Evolutionary conservation across 345 rosid genomes (phyloP).

Genomic region (Noccaea caerulescens): DNA sequence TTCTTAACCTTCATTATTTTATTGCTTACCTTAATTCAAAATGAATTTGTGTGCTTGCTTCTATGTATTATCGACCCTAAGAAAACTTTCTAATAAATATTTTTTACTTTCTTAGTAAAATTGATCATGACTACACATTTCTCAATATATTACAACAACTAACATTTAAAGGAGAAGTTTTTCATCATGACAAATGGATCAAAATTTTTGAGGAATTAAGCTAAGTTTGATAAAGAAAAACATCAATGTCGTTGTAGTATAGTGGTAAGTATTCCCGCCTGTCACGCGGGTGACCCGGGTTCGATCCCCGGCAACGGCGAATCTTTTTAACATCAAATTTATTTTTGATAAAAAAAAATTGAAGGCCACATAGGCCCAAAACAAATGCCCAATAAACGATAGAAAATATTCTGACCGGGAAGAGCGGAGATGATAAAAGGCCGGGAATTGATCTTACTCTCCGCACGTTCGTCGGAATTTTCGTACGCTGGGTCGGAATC

Average conservation of each 20-base stretch:
- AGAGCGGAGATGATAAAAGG: constrained; percentile 31
- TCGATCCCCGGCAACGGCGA: constrained; percentile 94
- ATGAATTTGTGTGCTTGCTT: background rate
- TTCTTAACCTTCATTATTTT: constrained; percentile 39
- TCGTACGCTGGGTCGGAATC: constrained; percentile 30
- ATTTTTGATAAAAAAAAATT: too few relatives aligned
- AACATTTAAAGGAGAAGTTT: too few relatives aligned
- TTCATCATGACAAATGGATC: too few relatives aligned
- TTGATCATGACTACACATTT: background rate
- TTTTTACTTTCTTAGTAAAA: too few relatives aligned
- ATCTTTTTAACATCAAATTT: too few relatives aligned
- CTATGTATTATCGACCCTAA: background rate
- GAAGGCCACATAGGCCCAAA: constrained; percentile 19
- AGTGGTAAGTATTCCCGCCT: constrained; percentile 93
- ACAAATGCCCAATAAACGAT: background rate
- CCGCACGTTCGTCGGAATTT: constrained; percentile 38
- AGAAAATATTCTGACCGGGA: constrained; percentile 18
- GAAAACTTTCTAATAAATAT: background rate
- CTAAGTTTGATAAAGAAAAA: too few relatives aligned
- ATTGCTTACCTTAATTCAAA: background rate
- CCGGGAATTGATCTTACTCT: constrained; percentile 29
- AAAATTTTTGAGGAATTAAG: too few relatives aligned
- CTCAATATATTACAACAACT: background rate
- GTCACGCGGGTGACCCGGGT: constrained; percentile 96
- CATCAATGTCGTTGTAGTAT: constrained; percentile 78